Percentiles rank a stretch among this genome's conserved stretches.
phyloP scores from a whole-genome alignment of 1,139 yeast genomes.

The Protomyces inouyei region DNA sequence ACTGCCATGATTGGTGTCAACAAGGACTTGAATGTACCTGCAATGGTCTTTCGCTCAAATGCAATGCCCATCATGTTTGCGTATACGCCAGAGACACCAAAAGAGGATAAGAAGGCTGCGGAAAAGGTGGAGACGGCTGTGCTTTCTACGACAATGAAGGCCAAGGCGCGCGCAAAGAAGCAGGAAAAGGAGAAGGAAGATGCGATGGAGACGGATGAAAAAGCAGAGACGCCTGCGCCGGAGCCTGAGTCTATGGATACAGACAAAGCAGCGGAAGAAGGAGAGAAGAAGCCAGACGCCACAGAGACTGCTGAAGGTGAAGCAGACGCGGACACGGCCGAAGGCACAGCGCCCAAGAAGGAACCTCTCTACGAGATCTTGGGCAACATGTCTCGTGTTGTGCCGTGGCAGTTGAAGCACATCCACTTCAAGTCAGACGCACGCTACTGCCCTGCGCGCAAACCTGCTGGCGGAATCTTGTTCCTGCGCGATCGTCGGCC shows the following conservation, averaged over 20 bases:
- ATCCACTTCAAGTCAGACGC: slow-evolving; percentile 70
- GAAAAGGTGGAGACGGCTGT: slow-evolving; percentile 92
- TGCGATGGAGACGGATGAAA: slow-evolving; percentile 40
- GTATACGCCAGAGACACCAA: slow-evolving; percentile 86
- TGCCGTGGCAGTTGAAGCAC: slow-evolving; percentile 85
- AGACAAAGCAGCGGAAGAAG: slow-evolving; percentile 34
- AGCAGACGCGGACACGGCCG: slow-evolving; percentile 8
- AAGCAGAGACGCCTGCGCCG: slow-evolving; percentile 31
- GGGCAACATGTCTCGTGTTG: slow-evolving; percentile 75
- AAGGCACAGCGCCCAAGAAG: slow-evolving; percentile 37
- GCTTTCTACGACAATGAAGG: slow-evolving; percentile 84
- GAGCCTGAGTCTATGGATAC: slow-evolving; percentile 41
- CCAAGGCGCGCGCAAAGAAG: slow-evolving; percentile 83
- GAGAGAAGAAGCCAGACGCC: slow-evolving; percentile 31
- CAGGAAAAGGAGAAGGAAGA: slow-evolving; percentile 48
- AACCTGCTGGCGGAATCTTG: slow-evolving; percentile 57
- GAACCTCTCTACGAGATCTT: slow-evolving; percentile 41
- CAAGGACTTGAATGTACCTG: slow-evolving; percentile 80
- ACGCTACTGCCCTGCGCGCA: slow-evolving; percentile 78
- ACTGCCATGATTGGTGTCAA: slow-evolving; percentile 85
- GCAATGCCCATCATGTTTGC: slow-evolving; percentile 74
- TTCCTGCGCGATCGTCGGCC: slow-evolving; percentile 70
- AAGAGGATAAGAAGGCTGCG: slow-evolving; percentile 72
- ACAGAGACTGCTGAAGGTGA: slow-evolving; percentile 10
- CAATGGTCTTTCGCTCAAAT: slow-evolving; percentile 74